Evolutionary conservation across 176 grass and related monocot species (phyloP).

Genomic region (Triticum aestivum): IWGSC_CS_RefSeq_v2.1 NC_057795.1:532475197-532475696

Average conservation of each 20-base stretch:
- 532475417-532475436: too few species aligned
- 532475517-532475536: neutral
- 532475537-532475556: neutral
- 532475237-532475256: neutral
- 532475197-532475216: neutral
- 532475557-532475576: neutral
- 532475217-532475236: neutral
- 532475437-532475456: too few species aligned
- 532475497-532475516: neutral
- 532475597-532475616: neutral
- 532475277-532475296: neutral
- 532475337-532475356: neutral
- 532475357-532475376: neutral
- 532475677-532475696: too few species aligned
- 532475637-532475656: neutral
- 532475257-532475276: neutral
- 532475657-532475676: neutral
- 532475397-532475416: too few species aligned
- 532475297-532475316: neutral
- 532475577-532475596: neutral
- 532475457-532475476: too few species aligned
- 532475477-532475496: neutral
- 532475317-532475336: neutral
- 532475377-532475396: too few species aligned
- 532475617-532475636: neutral